Percentiles rank a stretch among this genome's conserved stretches.
These are phyloP conservation scores for Aspergillus uvarum DNA, from an alignment of 2,329 filamentous ascomycete species.

Conservation along the genomic window DNA sequence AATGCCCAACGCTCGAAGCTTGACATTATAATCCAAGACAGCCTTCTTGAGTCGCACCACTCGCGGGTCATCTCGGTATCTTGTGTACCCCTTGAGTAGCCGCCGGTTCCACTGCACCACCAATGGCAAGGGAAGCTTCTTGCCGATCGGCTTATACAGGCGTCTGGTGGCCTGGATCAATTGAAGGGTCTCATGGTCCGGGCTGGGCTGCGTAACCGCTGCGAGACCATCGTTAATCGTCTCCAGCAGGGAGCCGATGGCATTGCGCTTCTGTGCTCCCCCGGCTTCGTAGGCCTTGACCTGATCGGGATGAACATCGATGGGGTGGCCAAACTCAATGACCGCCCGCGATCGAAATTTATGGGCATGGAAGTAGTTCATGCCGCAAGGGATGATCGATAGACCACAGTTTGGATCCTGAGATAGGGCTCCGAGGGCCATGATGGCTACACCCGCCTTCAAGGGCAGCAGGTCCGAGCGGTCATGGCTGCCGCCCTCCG, in stretches of 20 bases:
- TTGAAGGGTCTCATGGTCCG: constrained; percentile 96
- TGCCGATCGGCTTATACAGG: constrained; percentile 90
- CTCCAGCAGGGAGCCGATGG: constrained; percentile 81
- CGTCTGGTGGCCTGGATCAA: constrained; percentile 90
- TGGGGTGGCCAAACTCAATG: constrained; percentile 87
- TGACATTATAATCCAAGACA: too few relatives aligned
- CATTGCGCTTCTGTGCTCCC: constrained; percentile 68
- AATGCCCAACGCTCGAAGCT: too few relatives aligned
- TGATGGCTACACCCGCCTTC: constrained; percentile 96
- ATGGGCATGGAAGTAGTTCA: too few relatives aligned
- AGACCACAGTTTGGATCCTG: constrained; percentile 59
- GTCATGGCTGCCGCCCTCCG: constrained; percentile 94
- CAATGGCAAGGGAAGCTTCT: constrained; percentile 86
- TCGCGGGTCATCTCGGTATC: constrained; percentile 86
- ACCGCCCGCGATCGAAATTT: constrained; percentile 61
- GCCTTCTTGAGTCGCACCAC: constrained; percentile 67
- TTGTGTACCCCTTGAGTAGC: constrained; percentile 84
- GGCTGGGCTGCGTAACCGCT: constrained; percentile 81
- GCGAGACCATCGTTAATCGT: constrained; percentile 81
- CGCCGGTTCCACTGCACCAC: constrained; percentile 92
- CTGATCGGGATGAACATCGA: constrained; percentile 78
- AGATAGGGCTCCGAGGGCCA: constrained; percentile 88
- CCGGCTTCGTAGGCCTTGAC: constrained; percentile 83
- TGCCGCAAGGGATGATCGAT: too few relatives aligned
- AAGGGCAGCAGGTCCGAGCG: constrained; percentile 85